A percentile compares a stretch with the other conserved stretches of the same genome.
Conservation (phyloP, 2,329 filamentous ascomycete species). For the Fusarium tjaetaba region DNA sequence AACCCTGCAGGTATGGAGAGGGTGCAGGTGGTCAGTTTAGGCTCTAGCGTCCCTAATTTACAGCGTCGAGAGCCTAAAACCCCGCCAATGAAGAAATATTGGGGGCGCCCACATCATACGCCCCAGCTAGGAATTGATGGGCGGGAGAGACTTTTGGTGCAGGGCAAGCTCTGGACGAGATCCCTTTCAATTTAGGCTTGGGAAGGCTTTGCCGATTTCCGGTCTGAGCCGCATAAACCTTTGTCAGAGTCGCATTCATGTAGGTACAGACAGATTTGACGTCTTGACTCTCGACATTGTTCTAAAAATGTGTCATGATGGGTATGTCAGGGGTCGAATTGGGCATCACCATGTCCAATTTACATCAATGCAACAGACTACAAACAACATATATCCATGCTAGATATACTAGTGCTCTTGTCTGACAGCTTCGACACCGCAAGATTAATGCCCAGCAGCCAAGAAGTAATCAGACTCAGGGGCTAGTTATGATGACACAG, state of each 20-base stretch:
- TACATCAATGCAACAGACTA: background rate
- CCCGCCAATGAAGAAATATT: slow-evolving; percentile 36
- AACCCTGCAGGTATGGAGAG: slow-evolving; percentile 1
- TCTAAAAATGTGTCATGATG: background rate
- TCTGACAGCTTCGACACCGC: background rate
- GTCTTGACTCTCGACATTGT: background rate
- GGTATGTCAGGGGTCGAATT: background rate
- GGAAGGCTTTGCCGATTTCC: slow-evolving; percentile 26
- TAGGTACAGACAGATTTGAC: slow-evolving; percentile 18
- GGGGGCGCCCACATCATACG: slow-evolving; percentile 5
- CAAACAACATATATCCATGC: background rate
- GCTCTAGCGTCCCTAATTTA: slow-evolving; percentile 32
- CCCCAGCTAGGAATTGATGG: background rate
- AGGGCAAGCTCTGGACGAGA: background rate
- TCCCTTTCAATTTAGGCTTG: background rate
- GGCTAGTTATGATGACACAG: background rate
- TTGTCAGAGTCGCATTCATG: slow-evolving; percentile 20
- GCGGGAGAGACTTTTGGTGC: background rate
- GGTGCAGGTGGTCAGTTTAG: slow-evolving; percentile 31
- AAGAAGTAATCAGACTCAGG: background rate
- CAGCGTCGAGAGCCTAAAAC: slow-evolving; percentile 36
- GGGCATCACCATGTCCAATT: slow-evolving; percentile 18
- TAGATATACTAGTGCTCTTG: background rate
- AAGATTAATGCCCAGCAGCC: background rate
- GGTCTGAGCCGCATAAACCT: slow-evolving; percentile 22